Evolutionary conservation across 768 basidiomycete genomes (phyloP).

Genomic region (Solioccasus polychromus): DNA sequence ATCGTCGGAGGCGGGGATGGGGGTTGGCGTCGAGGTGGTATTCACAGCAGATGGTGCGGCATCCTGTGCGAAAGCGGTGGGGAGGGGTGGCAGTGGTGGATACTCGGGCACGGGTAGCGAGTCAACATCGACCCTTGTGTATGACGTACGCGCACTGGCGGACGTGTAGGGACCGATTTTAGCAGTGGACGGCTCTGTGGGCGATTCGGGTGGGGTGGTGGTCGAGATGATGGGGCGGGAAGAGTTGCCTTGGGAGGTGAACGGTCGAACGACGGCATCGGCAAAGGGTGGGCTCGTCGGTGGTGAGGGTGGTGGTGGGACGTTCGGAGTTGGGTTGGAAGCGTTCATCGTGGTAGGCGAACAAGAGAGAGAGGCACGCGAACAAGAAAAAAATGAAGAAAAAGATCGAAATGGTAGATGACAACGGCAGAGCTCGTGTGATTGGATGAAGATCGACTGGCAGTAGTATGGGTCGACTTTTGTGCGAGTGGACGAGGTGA

Average conservation of each 20-base stretch:
- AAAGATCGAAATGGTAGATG: too few relatives aligned
- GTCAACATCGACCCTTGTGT: slow-evolving; percentile 47
- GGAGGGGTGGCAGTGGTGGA: slow-evolving; percentile 25
- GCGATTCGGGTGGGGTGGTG: not conserved
- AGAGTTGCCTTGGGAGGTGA: slow-evolving; percentile 28
- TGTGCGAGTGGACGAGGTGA: too few relatives aligned
- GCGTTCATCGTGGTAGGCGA: too few relatives aligned
- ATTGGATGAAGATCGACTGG: too few relatives aligned
- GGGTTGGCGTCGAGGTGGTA: too few relatives aligned
- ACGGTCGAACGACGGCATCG: slow-evolving; percentile 27
- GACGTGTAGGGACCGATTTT: slow-evolving; percentile 28
- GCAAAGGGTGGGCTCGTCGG: slow-evolving; percentile 22
- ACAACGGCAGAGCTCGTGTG: too few relatives aligned
- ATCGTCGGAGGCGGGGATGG: too few relatives aligned
- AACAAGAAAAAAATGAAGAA: too few relatives aligned
- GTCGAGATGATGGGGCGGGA: not conserved
- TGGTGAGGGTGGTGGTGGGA: slow-evolving; percentile 3
- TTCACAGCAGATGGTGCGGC: too few relatives aligned
- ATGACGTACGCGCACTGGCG: slow-evolving; percentile 51
- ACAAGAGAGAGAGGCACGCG: too few relatives aligned
- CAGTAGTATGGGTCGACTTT: too few relatives aligned
- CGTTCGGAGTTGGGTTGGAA: too few relatives aligned
- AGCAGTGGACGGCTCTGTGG: slow-evolving; percentile 1
- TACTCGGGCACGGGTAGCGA: slow-evolving; percentile 18
- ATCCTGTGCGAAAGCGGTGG: slow-evolving; percentile 7